Conservation (phyloP, 768 basidiomycete genomes). For the Lentinula raphanica region DNA sequence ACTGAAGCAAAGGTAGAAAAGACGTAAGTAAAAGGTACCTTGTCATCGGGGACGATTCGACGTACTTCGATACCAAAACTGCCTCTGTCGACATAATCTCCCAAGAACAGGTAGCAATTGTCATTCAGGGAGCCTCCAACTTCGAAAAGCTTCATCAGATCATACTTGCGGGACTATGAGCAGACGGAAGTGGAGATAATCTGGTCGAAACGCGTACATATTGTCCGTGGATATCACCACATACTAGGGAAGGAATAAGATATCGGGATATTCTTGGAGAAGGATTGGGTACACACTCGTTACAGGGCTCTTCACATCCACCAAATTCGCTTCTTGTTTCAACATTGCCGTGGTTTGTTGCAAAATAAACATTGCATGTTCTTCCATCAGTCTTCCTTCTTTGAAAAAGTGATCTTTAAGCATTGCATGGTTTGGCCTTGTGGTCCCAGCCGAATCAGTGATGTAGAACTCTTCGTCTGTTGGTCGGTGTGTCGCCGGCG, state of each 20-base stretch:
- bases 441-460: constrained; percentile 42
- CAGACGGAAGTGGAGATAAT: background rate
- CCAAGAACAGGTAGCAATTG: constrained; percentile 87
- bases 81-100: constrained; percentile 96
- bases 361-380: constrained; percentile 82
- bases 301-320: constrained; percentile 83
- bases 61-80: constrained; percentile 71
- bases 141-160: constrained; percentile 97
- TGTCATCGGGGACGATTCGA: constrained; percentile 4
- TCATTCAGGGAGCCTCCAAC: constrained; percentile 82
- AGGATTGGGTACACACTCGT: constrained; percentile 57
- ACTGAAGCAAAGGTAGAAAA: constrained; percentile 45
- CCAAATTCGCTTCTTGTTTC: constrained; percentile 75
- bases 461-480: constrained; percentile 72
- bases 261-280: background rate
- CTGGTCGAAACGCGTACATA: constrained; percentile 50
- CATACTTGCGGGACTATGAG: constrained; percentile 56
- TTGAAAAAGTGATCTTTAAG: constrained; percentile 86
- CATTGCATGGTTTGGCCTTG: constrained; percentile 70
- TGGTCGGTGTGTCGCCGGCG: constrained; percentile 58
- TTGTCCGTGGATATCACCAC: constrained; percentile 97
- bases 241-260: constrained; percentile 46
- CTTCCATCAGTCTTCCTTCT: constrained; percentile 79
- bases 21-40: background rate
- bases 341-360: constrained; percentile 62